These are phyloP conservation scores for Kitagawia praeruptora DNA, from an alignment of 129 eudicot genomes.

Conservation along the genomic window DNA sequence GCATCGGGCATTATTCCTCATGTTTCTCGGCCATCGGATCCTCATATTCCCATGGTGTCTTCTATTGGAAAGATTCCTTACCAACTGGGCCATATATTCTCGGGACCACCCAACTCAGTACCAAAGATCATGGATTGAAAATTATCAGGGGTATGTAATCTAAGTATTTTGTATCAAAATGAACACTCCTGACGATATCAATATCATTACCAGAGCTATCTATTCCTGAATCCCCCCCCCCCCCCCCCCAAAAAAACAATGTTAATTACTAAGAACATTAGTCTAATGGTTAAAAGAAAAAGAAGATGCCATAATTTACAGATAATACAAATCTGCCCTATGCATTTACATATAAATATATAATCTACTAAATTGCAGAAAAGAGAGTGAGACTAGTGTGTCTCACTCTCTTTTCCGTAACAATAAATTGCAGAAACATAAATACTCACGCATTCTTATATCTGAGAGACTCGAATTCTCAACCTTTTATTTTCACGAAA, in stretches of 20 bases:
- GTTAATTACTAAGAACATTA: too few relatives aligned
- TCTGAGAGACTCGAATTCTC: background rate
- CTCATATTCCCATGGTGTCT: slow-evolving; percentile 34
- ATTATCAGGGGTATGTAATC: background rate
- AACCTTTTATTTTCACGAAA: background rate
- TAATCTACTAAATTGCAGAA: background rate
- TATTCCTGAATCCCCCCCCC: background rate
- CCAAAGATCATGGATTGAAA: slow-evolving; percentile 61
- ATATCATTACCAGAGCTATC: background rate
- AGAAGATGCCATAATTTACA: background rate
- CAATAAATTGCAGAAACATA: too few relatives aligned
- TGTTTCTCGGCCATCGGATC: slow-evolving; percentile 45
- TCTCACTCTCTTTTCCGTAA: background rate
- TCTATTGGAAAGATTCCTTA: slow-evolving; percentile 29
- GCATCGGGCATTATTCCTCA: slow-evolving; percentile 22
- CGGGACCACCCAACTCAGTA: slow-evolving; percentile 45
- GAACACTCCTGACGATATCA: background rate
- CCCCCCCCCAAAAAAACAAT: too few relatives aligned
- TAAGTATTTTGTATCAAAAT: background rate
- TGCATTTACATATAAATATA: too few relatives aligned
- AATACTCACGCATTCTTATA: background rate
- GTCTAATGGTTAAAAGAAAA: background rate
- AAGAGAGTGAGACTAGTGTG: too few relatives aligned
- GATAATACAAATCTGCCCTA: background rate
- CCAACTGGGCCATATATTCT: slow-evolving; percentile 37